Evolutionary conservation across 208 protist genomes (phyloP).

Genomic region (Crithidia brevicula): DNA sequence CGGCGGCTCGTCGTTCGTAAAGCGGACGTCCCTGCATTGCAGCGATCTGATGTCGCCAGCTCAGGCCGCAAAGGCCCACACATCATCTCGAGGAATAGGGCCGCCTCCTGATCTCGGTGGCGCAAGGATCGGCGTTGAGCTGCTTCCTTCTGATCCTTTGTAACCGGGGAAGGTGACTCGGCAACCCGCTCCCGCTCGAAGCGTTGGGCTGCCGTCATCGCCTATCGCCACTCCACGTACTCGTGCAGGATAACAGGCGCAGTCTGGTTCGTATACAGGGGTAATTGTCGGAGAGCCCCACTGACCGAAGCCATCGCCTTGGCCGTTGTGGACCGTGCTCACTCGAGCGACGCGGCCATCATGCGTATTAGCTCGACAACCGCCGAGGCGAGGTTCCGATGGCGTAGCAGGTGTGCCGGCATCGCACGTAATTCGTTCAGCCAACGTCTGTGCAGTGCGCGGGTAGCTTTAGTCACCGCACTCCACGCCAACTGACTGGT

Average conservation of each 20-base stretch:
- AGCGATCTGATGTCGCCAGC: not conserved
- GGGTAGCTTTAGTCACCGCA: not conserved
- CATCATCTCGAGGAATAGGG: not conserved
- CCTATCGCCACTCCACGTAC: not conserved
- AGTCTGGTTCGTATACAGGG: not conserved
- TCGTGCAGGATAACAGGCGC: not conserved
- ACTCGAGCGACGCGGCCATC: not conserved
- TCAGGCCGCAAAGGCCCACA: conserved; percentile 2
- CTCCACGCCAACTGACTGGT: not conserved
- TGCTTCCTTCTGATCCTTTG: not conserved
- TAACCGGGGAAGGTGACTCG: not conserved
- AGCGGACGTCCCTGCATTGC: not conserved
- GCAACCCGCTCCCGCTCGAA: not conserved
- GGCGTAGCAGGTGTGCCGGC: not conserved
- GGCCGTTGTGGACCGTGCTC: not conserved
- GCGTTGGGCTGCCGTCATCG: not conserved
- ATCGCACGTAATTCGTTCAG: too few relatives aligned
- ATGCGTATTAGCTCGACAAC: not conserved
- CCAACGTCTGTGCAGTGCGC: not conserved
- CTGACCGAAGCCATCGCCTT: not conserved
- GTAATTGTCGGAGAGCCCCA: not conserved
- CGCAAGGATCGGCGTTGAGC: not conserved
- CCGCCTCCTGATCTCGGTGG: not conserved
- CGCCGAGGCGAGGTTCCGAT: not conserved
- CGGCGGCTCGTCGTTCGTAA: not conserved